These are phyloP conservation scores for Cicer arietinum DNA, from an alignment of 306 rosid species.

Conservation along the genomic window DNA sequence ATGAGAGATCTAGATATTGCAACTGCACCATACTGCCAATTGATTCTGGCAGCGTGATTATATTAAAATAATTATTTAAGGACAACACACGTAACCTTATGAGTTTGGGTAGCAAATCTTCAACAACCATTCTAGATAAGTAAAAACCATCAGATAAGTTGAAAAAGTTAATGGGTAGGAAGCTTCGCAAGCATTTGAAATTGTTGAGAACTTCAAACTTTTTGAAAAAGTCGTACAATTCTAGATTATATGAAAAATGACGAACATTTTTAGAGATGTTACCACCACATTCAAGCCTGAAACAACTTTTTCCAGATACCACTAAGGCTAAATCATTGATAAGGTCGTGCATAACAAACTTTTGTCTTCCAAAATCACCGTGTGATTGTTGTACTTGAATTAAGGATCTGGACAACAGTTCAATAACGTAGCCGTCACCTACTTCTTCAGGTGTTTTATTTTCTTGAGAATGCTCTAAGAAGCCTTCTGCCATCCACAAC, in stretches of 20 bases:
- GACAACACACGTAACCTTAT: not conserved
- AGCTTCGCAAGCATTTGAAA: not conserved
- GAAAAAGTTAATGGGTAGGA: not conserved
- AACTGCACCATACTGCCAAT: conserved; percentile 15
- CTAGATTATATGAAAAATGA: conserved; percentile 34
- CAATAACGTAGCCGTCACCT: no score
- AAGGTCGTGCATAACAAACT: no score
- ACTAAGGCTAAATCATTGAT: not conserved
- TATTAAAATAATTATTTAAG: not conserved
- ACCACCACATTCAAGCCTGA: not conserved
- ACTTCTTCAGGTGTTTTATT: no score
- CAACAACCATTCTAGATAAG: not conserved
- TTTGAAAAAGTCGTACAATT: not conserved
- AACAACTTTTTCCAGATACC: conserved; percentile 7
- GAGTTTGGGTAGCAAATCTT: not conserved
- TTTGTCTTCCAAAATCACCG: no score
- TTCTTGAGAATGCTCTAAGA: no score
- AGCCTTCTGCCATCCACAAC: no score
- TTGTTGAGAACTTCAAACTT: not conserved
- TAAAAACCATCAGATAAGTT: fast-evolving
- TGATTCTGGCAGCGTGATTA: not conserved
- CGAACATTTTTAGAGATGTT: not conserved
- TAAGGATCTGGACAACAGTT: no score
- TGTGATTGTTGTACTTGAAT: no score
- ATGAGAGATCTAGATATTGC: conserved; percentile 3